These are phyloP conservation scores for Nicotiana tabacum DNA, from an alignment of 257 asterid genomes.

Conservation along the genomic window DNA sequence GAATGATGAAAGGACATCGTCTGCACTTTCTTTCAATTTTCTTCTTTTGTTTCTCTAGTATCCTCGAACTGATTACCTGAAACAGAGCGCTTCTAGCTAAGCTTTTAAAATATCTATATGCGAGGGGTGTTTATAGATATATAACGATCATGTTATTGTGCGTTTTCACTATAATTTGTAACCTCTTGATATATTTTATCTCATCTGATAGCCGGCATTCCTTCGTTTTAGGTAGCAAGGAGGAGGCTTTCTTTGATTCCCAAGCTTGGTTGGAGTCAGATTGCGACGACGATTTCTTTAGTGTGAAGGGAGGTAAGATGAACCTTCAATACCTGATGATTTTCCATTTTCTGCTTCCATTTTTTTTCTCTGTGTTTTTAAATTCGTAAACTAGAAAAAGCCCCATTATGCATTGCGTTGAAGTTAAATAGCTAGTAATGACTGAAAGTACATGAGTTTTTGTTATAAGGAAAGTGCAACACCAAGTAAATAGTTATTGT, in stretches of 20 bases:
- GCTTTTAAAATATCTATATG: neutral
- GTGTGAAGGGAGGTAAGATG: slow-evolving; percentile 78
- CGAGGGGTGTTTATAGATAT: neutral
- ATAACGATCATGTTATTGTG: neutral
- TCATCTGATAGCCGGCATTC: slow-evolving; percentile 6
- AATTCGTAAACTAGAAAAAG: neutral
- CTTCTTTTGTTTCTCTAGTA: neutral
- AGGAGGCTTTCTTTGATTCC: slow-evolving; percentile 67
- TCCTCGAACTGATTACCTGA: neutral
- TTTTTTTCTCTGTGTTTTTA: neutral
- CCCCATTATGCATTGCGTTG: neutral
- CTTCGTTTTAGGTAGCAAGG: slow-evolving; percentile 57
- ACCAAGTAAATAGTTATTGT: neutral
- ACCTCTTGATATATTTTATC: neutral
- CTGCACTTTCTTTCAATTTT: neutral
- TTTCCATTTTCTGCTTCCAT: neutral
- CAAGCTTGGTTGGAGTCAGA: slow-evolving; percentile 80
- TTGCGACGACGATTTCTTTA: slow-evolving; percentile 68
- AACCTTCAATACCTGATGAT: neutral
- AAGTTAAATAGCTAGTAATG: neutral
- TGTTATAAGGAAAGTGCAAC: neutral
- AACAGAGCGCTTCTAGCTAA: neutral
- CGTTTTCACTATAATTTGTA: neutral
- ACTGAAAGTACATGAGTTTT: neutral
- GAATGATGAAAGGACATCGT: neutral